These are phyloP conservation scores for Penicillium concentricum DNA, from an alignment of 2,329 filamentous ascomycete genomes.

Conservation along the genomic window DNA sequence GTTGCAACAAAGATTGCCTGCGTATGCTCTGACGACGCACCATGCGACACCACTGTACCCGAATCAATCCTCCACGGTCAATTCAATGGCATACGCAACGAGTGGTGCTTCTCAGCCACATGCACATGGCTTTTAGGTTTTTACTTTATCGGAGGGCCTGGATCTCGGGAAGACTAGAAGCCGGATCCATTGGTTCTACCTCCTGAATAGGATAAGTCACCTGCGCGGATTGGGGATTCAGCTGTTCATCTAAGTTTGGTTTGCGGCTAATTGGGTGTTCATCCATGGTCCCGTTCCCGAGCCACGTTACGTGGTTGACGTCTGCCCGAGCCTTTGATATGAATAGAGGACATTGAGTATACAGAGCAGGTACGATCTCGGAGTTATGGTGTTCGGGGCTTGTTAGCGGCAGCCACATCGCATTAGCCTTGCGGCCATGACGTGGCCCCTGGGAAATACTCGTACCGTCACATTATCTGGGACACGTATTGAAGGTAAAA, in stretches of 20 bases:
- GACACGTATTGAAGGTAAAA: neutral
- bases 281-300: neutral
- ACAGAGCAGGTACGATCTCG: neutral
- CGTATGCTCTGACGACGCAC: neutral
- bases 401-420: conserved; percentile 8
- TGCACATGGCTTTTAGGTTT: conserved; percentile 4
- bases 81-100: neutral
- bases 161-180: neutral
- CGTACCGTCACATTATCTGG: conserved; percentile 6
- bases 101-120: conserved; percentile 1
- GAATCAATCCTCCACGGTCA: neutral
- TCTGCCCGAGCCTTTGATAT: too few relatives aligned
- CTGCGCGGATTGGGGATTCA: neutral
- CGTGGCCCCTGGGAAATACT: conserved; percentile 13
- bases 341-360: neutral
- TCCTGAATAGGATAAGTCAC: neutral
- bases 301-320: neutral
- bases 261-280: neutral
- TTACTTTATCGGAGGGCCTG: neutral
- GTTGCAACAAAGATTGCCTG: neutral
- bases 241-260: neutral
- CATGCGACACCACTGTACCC: neutral
- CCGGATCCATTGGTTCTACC: neutral
- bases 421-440: conserved; percentile 9
- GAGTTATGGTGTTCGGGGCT: neutral